These are phyloP conservation scores for Neoboletus brunneissimus DNA, from an alignment of 768 basidiomycete genomes.

Conservation along the genomic window DNA sequence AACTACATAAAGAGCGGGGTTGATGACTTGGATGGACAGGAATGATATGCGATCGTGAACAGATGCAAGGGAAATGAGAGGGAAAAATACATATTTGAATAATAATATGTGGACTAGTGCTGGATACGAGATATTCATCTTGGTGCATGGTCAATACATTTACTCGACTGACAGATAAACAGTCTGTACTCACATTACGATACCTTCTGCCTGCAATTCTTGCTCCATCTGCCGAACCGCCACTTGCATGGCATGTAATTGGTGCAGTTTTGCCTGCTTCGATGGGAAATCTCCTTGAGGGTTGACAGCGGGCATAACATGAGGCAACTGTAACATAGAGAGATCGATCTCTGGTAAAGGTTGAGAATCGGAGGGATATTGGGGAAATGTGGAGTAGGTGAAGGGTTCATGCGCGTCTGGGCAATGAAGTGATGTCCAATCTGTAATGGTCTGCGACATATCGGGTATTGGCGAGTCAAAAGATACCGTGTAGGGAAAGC, in stretches of 20 bases:
- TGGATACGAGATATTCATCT: conserved; percentile 6
- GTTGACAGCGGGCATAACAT: not conserved
- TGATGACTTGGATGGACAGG: not conserved
- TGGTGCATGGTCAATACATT: not conserved
- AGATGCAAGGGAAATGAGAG: not conserved
- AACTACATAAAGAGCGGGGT: not conserved
- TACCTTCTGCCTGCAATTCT: conserved; percentile 29
- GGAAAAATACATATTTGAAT: conserved; percentile 18
- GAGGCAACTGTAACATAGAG: conserved; percentile 24
- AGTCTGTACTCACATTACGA: conserved; percentile 8
- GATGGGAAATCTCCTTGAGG: conserved; percentile 1
- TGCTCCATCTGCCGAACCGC: conserved; percentile 33
- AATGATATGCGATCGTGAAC: not conserved
- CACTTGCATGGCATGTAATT: conserved; percentile 32
- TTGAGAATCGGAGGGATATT: conserved; percentile 1
- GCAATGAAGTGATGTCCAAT: conserved; percentile 16
- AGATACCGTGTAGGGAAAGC: not conserved
- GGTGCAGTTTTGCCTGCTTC: conserved; percentile 20
- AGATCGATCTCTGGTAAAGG: conserved; percentile 26
- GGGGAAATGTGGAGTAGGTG: not conserved
- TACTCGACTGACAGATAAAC: too few species aligned
- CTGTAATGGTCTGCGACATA: not conserved
- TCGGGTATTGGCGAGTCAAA: conserved; percentile 2
- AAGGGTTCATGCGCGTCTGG: not conserved
- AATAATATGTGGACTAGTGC: conserved; percentile 10